Evolutionary conservation across 306 rosid species (phyloP), one percentile per base, ranked within the genome.

Genomic region (Bauhinia variegata): DNA sequence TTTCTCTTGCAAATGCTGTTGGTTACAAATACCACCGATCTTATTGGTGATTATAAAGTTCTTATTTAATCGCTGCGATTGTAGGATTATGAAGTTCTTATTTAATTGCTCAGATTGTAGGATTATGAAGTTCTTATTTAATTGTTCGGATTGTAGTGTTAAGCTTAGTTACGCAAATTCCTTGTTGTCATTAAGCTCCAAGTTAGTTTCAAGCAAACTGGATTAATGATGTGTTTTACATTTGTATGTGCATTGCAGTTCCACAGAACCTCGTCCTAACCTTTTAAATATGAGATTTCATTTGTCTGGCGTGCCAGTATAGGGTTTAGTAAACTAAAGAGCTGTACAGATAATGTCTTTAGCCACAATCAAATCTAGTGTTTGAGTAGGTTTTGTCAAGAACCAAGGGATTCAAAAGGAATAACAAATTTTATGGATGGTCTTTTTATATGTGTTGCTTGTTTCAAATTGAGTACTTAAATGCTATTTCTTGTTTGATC

Each of bases 401-500:
- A 32, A 14, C 54, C 18, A 30, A 28, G 55, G 37, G 62, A 65
- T 65, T 77, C 6, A 34, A 51, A 58, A 48, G 14, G 42, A 16
- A 63, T 47, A 15, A 39, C 36, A 33, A 5, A 2, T 36, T 60
- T 28, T 14, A 15, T 43, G 46, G 18, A 69, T 69, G 67, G 31
- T 2, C 50, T 23, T 12, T 63, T 15, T 15, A 28, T 55, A 6
- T 19, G 12, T 41, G 31, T 61, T 41, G 14, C 51, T 9, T 53
- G 51, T 73, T 73, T 28, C 39, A 15, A 32, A n/a, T 50, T 51
- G 28, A 53, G 65, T 60, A 36, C 18, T 54, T 23, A 17, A 34
- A 56, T 54, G 52, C 68, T 47, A 39, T 67, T 61, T 37, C 49
- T 34, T 12, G 47, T 47, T 61, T 33, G 38, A 42, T 60, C 60